phyloP scores from a whole-genome alignment of 2,329 filamentous ascomycete species.

The Purpureocillium lavendulum region DNA sequence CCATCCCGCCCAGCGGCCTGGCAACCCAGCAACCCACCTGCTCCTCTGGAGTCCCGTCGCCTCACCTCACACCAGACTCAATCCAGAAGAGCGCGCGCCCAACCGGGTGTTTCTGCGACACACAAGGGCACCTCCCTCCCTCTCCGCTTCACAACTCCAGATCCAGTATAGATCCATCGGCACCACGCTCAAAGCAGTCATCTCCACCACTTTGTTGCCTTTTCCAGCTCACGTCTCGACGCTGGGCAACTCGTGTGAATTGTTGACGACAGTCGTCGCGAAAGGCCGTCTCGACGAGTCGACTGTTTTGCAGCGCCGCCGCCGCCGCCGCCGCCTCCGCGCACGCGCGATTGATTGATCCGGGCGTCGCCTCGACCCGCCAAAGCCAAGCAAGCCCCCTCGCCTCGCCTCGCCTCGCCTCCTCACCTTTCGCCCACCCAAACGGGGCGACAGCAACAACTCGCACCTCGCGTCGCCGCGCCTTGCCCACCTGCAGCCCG shows the following conservation, averaged over 20 bases:
- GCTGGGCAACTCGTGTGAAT: constrained; percentile 1
- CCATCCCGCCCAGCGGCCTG: too few species aligned
- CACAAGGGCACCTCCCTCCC: constrained; percentile 36
- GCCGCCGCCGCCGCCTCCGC: background rate
- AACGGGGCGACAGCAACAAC: too few species aligned
- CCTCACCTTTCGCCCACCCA: background rate
- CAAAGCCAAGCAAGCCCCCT: background rate
- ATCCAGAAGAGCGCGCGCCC: constrained; percentile 31
- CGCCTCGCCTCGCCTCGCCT: background rate
- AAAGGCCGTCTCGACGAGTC: background rate
- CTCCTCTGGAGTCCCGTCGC: constrained; percentile 22
- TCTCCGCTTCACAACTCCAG: constrained; percentile 44
- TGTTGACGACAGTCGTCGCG: too few species aligned
- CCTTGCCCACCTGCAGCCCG: background rate
- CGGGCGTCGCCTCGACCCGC: background rate
- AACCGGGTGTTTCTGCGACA: constrained; percentile 50
- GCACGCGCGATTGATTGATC: background rate
- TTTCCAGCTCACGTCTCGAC: constrained; percentile 33
- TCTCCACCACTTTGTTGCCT: constrained; percentile 50
- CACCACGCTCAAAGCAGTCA: constrained; percentile 57
- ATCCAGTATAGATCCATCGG: constrained; percentile 59
- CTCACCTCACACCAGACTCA: constrained; percentile 29
- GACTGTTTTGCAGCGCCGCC: background rate
- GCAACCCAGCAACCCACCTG: too few species aligned
- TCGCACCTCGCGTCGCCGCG: background rate